phyloP scores from a whole-genome alignment of 768 basidiomycete genomes.

The Tylopilus felleus region DNA sequence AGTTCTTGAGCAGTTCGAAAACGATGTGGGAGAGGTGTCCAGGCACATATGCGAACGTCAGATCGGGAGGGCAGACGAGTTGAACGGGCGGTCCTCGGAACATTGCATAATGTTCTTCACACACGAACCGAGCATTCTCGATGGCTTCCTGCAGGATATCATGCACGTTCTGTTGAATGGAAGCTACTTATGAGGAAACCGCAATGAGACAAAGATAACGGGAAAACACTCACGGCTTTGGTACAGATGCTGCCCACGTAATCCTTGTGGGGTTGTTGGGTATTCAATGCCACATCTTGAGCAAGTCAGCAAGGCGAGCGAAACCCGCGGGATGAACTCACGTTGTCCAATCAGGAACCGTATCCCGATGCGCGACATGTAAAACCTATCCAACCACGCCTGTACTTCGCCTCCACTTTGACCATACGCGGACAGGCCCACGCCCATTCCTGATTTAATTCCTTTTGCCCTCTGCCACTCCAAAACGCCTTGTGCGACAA shows the following conservation, averaged over 20 bases:
- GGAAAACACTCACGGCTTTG: slow-evolving; percentile 58
- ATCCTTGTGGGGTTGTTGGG: slow-evolving; percentile 79
- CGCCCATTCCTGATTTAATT: slow-evolving; percentile 24
- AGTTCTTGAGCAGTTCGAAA: slow-evolving; percentile 97
- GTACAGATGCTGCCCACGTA: slow-evolving; percentile 98
- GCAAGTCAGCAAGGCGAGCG: neutral
- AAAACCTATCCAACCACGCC: slow-evolving; percentile 96
- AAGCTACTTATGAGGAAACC: neutral
- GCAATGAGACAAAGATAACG: neutral
- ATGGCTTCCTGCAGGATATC: slow-evolving; percentile 97
- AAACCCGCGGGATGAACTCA: slow-evolving; percentile 36
- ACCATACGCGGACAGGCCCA: slow-evolving; percentile 34
- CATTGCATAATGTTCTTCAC: slow-evolving; percentile 94
- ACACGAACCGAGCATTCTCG: slow-evolving; percentile 92
- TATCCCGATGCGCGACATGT: slow-evolving; percentile 92
- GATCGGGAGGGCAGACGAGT: slow-evolving; percentile 84
- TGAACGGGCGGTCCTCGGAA: slow-evolving; percentile 96
- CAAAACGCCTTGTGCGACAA: slow-evolving; percentile 91
- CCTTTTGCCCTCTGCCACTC: slow-evolving; percentile 79
- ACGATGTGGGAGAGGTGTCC: slow-evolving; percentile 95
- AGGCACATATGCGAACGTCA: slow-evolving; percentile 92
- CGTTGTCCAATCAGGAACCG: slow-evolving; percentile 96
- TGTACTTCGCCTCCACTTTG: slow-evolving; percentile 86
- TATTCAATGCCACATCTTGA: slow-evolving; percentile 89
- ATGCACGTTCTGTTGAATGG: slow-evolving; percentile 67